A percentile compares a stretch with the other conserved stretches of the same genome.
Evolutionary conservation across 2,329 filamentous ascomycete genomes (phyloP).

Genomic region (Cadophora malorum): DNA sequence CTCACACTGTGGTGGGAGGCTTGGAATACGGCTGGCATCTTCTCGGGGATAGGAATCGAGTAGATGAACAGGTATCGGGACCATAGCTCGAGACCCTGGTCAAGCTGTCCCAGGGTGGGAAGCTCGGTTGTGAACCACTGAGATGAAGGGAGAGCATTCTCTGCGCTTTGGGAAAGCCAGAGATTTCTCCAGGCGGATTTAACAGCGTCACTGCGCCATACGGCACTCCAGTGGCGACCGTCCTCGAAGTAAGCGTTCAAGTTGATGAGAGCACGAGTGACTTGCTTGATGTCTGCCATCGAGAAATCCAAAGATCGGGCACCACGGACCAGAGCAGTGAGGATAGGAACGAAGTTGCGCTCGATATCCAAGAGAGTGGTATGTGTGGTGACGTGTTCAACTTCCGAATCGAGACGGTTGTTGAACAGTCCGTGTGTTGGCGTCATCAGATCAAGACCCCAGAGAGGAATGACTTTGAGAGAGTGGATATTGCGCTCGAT

Average conservation of each 20-base stretch:
- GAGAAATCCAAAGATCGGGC: slow-evolving; percentile 54
- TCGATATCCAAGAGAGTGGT: slow-evolving; percentile 51
- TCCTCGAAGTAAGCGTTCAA: slow-evolving; percentile 47
- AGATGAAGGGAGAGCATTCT: slow-evolving; percentile 50
- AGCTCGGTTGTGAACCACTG: slow-evolving; percentile 53
- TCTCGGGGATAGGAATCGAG: slow-evolving; percentile 51
- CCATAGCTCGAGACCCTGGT: slow-evolving; percentile 28
- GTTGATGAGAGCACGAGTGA: slow-evolving; percentile 38
- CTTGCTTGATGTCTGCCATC: slow-evolving; percentile 54
- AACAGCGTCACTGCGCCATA: slow-evolving; percentile 53
- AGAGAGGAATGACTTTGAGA: slow-evolving; percentile 55
- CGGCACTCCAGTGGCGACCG: slow-evolving; percentile 53
- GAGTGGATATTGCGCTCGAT: slow-evolving; percentile 57
- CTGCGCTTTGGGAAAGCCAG: slow-evolving; percentile 52
- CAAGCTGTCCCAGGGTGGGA: slow-evolving; percentile 23
- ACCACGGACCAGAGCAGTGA: slow-evolving; percentile 56
- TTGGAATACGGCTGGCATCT: slow-evolving; percentile 62
- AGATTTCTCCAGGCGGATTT: slow-evolving; percentile 53
- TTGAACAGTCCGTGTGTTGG: slow-evolving; percentile 56
- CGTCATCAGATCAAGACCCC: slow-evolving; percentile 56
- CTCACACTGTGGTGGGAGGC: slow-evolving; percentile 67
- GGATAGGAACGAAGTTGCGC: slow-evolving; percentile 58
- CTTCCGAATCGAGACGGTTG: slow-evolving; percentile 55
- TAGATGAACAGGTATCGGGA: slow-evolving; percentile 54
- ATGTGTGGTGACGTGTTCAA: slow-evolving; percentile 45